Percentiles rank a stretch among this genome's conserved stretches.
phyloP scores from a whole-genome alignment of 2,329 filamentous ascomycete genomes.

The Zasmidium cellare region DNA sequence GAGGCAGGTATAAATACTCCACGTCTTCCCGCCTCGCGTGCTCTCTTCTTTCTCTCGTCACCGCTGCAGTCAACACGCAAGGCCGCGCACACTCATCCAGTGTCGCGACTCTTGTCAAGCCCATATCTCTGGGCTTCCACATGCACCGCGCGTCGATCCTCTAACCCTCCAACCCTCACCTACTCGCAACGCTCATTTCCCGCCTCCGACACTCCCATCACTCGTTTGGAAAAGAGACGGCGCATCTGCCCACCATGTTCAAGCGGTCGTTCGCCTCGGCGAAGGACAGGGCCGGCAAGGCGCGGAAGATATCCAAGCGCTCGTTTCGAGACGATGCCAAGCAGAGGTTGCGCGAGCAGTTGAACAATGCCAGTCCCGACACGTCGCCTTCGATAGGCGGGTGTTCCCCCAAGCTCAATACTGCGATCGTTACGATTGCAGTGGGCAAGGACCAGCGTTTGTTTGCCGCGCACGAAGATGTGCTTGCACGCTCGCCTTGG shows the following conservation, averaged over 20 bases:
- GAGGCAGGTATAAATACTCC: constrained; percentile 1
- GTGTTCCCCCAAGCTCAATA: constrained; percentile 54
- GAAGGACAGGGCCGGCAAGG: constrained; percentile 85
- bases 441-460: constrained; percentile 82
- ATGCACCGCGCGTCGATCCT: constrained; percentile 55
- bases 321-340: constrained; percentile 75
- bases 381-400: constrained; percentile 36
- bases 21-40: constrained; percentile 6
- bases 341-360: constrained; percentile 83
- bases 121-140: constrained; percentile 50
- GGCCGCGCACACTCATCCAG: constrained; percentile 23
- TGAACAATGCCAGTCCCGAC: constrained; percentile 57
- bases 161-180: constrained; percentile 30
- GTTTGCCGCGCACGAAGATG: constrained; percentile 93
- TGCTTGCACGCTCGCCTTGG: constrained; percentile 81
- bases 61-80: constrained; percentile 34
- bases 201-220: constrained; percentile 47
- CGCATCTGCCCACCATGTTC: constrained; percentile 66
- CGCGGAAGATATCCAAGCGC: constrained; percentile 75
- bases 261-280: constrained; percentile 83
- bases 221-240: constrained; percentile 40
- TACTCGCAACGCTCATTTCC: constrained; percentile 43
- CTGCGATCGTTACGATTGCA: constrained; percentile 81
- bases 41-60: constrained; percentile 25
- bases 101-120: constrained; percentile 32